Evolutionary conservation across 2,329 filamentous ascomycete genomes (phyloP).

Genomic region (Endoconidiophora laricicola): DNA sequence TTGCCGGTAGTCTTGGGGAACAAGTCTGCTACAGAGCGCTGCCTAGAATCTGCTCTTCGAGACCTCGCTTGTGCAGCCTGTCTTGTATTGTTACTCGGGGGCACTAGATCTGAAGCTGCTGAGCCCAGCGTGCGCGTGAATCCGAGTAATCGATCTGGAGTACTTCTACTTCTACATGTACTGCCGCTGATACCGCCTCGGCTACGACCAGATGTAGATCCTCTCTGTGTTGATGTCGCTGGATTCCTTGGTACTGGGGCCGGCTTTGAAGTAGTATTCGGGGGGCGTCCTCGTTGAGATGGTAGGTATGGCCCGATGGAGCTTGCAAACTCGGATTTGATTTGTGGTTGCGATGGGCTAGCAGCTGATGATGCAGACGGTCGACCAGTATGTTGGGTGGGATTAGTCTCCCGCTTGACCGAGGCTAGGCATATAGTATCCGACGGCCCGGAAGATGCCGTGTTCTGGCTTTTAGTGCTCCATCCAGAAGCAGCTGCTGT

Average conservation of each 20-base stretch:
- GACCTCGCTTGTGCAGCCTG: not conserved
- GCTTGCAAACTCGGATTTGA: too few relatives aligned
- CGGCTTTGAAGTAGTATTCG: not conserved
- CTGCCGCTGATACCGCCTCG: too few relatives aligned
- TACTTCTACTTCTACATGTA: not conserved
- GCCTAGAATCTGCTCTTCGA: not conserved
- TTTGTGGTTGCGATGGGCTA: too few relatives aligned
- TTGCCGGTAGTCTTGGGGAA: not conserved
- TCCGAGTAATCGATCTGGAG: not conserved
- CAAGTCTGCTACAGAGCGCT: slow-evolving; percentile 13
- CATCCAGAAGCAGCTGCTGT: not conserved
- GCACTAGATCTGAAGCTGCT: not conserved
- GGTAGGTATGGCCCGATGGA: too few relatives aligned
- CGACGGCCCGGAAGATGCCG: too few relatives aligned
- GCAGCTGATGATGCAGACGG: too few relatives aligned
- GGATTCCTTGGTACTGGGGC: not conserved
- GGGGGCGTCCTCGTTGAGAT: not conserved
- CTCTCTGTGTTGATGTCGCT: not conserved
- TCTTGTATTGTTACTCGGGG: not conserved
- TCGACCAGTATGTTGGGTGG: too few relatives aligned
- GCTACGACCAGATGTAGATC: not conserved
- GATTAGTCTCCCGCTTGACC: not conserved
- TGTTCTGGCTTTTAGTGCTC: not conserved
- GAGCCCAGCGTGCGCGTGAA: slow-evolving; percentile 9
- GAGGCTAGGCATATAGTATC: not conserved